Evolutionary conservation across 805 yeast species (phyloP), one percentile per base, ranked within the genome.

Genomic region (Lipomyces yamanashiensis): DNA sequence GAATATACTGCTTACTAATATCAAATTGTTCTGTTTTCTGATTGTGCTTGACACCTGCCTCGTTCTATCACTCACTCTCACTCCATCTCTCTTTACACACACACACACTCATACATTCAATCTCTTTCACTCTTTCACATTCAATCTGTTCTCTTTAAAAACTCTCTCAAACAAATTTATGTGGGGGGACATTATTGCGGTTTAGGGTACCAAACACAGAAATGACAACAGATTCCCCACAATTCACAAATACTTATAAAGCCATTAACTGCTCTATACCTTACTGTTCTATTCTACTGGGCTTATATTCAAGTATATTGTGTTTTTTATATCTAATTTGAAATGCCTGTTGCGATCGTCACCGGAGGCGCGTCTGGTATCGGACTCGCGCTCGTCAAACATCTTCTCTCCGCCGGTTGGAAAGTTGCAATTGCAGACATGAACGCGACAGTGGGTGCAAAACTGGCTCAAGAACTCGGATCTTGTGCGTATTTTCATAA

Each of bases 301-400:
- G n/a, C n/a, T n/a, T n/a, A n/a, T n/a, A n/a, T n/a, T n/a, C n/a
- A n/a, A n/a, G n/a, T n/a, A n/a, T n/a, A n/a, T n/a, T n/a, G n/a
- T n/a, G n/a, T n/a, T n/a, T 7, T 17, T 45, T 6, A 17, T 21
- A 17, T 40, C 28, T 36, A 3, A 15, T 15, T 21, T 10, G 4
- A 36, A 45, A 57, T 57, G 61, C 54, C 61, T 19, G 55, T 52
- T 23, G 64, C 61, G 0, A 54, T 61, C n/a, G 58, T 61, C 36
- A 61, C 64, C 19, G 64, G 64, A n/a, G 64, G 54, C 21, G 59
- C 64, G 15, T 57, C 61, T 9, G 64, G 64, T 1, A 61, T 61
- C 36, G 64, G 64, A 28, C 64, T 56, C 41, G 64, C 61, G 23
- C 58, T 61, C 23, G 36, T 53, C 17, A 54, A 50, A 21, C 43